These are phyloP conservation scores for Exophiala sp. DNA, from an alignment of 2,329 filamentous ascomycete genomes.

Conservation along the genomic window DNA sequence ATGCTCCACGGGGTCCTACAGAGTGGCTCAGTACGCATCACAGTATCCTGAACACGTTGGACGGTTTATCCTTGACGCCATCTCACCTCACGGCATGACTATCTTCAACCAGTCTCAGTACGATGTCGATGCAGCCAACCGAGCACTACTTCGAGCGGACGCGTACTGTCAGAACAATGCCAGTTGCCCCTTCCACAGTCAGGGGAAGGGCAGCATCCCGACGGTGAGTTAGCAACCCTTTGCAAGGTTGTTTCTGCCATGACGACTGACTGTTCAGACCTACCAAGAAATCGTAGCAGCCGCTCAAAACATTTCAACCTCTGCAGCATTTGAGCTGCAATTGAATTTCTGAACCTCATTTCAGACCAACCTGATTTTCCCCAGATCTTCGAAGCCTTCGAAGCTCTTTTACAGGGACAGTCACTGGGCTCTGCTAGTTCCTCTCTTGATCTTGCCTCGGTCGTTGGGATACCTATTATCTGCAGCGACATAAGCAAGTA, in stretches of 20 bases:
- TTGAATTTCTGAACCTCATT: background rate
- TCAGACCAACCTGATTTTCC: constrained; percentile 1
- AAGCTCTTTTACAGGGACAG: background rate
- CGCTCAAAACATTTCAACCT: no score
- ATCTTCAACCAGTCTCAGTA: background rate
- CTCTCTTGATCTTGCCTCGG: no score
- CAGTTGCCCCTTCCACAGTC: background rate
- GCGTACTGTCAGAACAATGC: constrained; percentile 11
- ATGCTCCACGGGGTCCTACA: constrained; percentile 3
- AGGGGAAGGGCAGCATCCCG: constrained; percentile 2
- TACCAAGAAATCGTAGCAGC: no score
- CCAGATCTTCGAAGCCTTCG: background rate
- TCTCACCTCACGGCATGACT: background rate
- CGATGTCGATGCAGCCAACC: constrained; percentile 1
- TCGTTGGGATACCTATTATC: no score
- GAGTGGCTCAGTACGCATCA: constrained; percentile 5
- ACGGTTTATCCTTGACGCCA: constrained; percentile 2
- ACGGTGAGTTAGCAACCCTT: no score
- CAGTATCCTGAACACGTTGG: constrained; percentile 1
- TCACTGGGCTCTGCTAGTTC: no score
- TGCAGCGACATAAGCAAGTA: no score
- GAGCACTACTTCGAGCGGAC: constrained; percentile 2
- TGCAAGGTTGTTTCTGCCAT: no score
- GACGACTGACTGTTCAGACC: no score
- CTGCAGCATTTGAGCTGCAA: background rate